Evolutionary conservation across 345 rosid genomes (phyloP).

Genomic region (Brassica juncea): DNA sequence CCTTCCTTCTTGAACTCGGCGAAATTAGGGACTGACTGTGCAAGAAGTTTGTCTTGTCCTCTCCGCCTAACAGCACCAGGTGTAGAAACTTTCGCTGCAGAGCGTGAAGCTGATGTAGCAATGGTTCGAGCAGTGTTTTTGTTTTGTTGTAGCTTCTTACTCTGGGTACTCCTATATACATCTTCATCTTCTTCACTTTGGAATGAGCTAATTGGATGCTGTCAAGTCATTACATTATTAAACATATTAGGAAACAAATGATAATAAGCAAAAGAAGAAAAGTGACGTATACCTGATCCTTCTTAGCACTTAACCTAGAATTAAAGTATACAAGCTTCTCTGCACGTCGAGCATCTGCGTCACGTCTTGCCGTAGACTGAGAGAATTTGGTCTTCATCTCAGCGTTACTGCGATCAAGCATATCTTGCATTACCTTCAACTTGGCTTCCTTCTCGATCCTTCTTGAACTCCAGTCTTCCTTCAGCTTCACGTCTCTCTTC

Average conservation of each 20-base stretch:
- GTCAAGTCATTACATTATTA: constrained; percentile 49
- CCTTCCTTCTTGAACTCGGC: constrained; percentile 90
- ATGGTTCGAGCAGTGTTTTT: constrained; percentile 63
- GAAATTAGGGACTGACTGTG: constrained; percentile 85
- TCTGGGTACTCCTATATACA: constrained; percentile 58
- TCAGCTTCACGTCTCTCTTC: constrained; percentile 85
- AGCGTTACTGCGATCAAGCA: constrained; percentile 69
- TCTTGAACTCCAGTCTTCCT: constrained; percentile 73
- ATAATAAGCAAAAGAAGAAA: constrained; percentile 22
- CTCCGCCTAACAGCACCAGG: constrained; percentile 61
- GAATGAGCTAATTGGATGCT: constrained; percentile 64
- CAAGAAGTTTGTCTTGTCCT: constrained; percentile 72
- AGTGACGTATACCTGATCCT: constrained; percentile 70
- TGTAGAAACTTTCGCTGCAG: constrained; percentile 59
- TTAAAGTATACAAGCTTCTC: constrained; percentile 67
- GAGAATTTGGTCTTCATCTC: constrained; percentile 78
- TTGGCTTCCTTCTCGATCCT: constrained; percentile 84
- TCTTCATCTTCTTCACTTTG: constrained; percentile 80
- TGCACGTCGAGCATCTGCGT: constrained; percentile 51
- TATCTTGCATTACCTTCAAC: constrained; percentile 78
- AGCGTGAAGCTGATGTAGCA: constrained; percentile 57
- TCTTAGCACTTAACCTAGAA: constrained; percentile 52
- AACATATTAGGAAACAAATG: constrained; percentile 35
- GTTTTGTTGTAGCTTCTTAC: constrained; percentile 52
- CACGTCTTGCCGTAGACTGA: constrained; percentile 44